phyloP scores from a whole-genome alignment of 495 filamentous ascomycete genomes.

The Penicillium nucicola region DNA sequence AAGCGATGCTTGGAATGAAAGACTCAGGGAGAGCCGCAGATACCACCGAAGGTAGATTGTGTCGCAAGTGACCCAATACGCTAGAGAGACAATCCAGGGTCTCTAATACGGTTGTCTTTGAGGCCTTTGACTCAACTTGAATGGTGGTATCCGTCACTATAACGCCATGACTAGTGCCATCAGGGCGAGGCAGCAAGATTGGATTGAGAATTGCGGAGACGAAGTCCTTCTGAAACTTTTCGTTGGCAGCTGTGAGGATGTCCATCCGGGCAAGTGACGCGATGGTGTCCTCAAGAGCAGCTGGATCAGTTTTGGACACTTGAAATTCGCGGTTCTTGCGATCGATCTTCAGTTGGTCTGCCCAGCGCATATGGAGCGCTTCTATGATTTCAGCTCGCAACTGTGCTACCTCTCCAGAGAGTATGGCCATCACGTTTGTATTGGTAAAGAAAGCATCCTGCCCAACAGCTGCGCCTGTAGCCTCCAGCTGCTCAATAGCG shows the following conservation, averaged over 20 bases:
- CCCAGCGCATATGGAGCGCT: constrained; percentile 39
- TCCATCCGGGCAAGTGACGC: constrained; percentile 30
- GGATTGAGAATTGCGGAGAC: constrained; percentile 31
- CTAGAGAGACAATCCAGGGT: constrained; percentile 48
- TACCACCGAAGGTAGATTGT: constrained; percentile 62
- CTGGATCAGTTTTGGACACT: constrained; percentile 36
- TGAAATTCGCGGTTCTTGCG: constrained; percentile 41
- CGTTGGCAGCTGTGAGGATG: constrained; percentile 30
- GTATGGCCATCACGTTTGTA: constrained; percentile 38
- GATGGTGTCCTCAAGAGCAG: constrained; percentile 34
- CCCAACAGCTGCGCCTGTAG: constrained; percentile 43
- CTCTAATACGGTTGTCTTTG: constrained; percentile 25
- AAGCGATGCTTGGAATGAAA: constrained; percentile 64
- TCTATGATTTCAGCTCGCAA: constrained; percentile 33
- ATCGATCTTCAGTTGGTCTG: constrained; percentile 54
- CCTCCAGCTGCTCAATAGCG: constrained; percentile 56
- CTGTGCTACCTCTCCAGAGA: constrained; percentile 27
- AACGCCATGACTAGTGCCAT: constrained; percentile 29
- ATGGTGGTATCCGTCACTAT: constrained; percentile 29
- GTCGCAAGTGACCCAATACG: constrained; percentile 63
- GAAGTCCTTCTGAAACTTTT: constrained; percentile 35
- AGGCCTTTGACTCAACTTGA: constrained; percentile 25
- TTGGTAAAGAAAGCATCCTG: constrained; percentile 32
- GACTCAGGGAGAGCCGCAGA: constrained; percentile 57
- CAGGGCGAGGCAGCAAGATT: constrained; percentile 24